phyloP scores from a whole-genome alignment of 208 protist species.

The Acanthamoeba royreba region DNA sequence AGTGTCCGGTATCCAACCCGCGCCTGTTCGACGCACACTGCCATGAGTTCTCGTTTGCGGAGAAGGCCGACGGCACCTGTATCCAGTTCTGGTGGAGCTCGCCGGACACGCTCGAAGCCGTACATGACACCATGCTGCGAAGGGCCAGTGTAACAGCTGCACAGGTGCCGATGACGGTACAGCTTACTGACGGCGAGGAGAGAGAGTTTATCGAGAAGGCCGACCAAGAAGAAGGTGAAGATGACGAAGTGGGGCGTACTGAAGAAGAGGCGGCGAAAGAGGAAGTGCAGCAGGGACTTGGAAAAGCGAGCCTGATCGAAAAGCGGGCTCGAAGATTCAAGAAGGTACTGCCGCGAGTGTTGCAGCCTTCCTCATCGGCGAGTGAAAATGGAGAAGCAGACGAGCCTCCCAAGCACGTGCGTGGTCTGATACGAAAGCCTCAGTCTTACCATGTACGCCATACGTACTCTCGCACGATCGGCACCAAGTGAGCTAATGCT shows the following conservation, averaged over 20 bases:
- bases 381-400: not conserved
- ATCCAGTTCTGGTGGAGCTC: slow-evolving; percentile 18
- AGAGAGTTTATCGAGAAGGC: not conserved
- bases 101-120: not conserved
- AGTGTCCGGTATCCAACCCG: not conserved
- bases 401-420: not conserved
- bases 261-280: not conserved
- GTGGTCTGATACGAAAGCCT: not conserved
- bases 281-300: not conserved
- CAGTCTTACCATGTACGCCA: not conserved
- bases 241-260: not conserved
- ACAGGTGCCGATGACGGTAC: not conserved
- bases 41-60: not conserved
- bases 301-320: not conserved
- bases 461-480: not conserved
- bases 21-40: not conserved
- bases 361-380: not conserved
- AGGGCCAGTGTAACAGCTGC: not conserved
- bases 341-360: not conserved
- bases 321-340: not conserved
- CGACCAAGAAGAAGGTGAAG: not conserved
- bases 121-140: not conserved
- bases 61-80: slow-evolving; percentile 34
- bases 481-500: not conserved
- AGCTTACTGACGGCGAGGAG: not conserved